These are phyloP conservation scores for Poa annua DNA, from an alignment of 176 grass and related monocot genomes.

Conservation along the genomic window DNA sequence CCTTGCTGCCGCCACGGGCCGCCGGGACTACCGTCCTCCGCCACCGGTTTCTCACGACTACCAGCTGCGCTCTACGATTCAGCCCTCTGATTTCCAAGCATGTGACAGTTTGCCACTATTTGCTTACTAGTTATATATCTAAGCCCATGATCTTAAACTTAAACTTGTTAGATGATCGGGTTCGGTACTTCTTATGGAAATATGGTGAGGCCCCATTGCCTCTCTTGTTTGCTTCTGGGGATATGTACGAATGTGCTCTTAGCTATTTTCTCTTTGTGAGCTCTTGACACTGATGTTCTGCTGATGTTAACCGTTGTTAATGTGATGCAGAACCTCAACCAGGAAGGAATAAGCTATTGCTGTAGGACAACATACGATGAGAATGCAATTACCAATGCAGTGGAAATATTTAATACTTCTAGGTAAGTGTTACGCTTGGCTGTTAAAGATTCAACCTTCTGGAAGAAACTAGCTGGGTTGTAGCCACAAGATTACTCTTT, in stretches of 20 bases:
- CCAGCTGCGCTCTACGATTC: too few species aligned
- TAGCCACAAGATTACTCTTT: not conserved
- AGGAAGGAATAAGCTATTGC: constrained; percentile 85
- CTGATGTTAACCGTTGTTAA: constrained; percentile 25
- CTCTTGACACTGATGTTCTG: constrained; percentile 17
- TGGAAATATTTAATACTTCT: constrained; percentile 74
- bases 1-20: too few species aligned
- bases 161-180: not conserved
- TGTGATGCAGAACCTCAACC: constrained; percentile 65
- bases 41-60: too few species aligned
- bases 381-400: constrained; percentile 84
- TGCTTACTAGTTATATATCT: not conserved
- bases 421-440: constrained; percentile 44
- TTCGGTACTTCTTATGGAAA: not conserved
- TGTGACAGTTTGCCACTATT: not conserved
- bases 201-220: not conserved
- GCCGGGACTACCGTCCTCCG: too few species aligned
- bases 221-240: constrained; percentile 6
- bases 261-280: constrained; percentile 13
- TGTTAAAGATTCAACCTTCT: constrained; percentile 19
- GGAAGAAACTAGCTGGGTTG: not conserved
- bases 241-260: not conserved
- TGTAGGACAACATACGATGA: constrained; percentile 80
- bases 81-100: too few species aligned
- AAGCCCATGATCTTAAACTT: not conserved